phyloP scores from a whole-genome alignment of 2,329 filamentous ascomycete species.

The Hypocrella siamensis region DNA sequence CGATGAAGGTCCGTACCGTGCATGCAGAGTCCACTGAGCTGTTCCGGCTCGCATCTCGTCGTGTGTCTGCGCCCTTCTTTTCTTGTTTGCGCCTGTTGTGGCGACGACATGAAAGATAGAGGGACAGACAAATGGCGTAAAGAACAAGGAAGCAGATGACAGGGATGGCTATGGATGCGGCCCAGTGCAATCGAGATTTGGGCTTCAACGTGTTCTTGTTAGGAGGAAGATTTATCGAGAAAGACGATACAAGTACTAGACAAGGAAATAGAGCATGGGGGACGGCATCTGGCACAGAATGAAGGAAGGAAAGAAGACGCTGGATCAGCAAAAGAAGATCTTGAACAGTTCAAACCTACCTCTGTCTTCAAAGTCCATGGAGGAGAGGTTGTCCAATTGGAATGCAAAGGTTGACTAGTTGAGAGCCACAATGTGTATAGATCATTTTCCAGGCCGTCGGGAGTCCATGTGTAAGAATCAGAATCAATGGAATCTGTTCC shows the following conservation, averaged over 20 bases:
- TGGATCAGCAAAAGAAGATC: conserved; percentile 5
- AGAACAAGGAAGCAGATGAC: conserved; percentile 13
- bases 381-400: conserved; percentile 15
- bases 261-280: background rate
- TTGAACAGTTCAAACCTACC: background rate
- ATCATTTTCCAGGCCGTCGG: conserved; percentile 10
- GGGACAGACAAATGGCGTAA: conserved; percentile 13
- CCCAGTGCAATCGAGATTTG: conserved; percentile 9
- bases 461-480: conserved; percentile 13
- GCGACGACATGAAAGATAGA: conserved; percentile 13
- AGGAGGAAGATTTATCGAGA: background rate
- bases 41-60: conserved; percentile 7
- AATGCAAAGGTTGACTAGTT: conserved; percentile 7
- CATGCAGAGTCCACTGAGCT: conserved; percentile 10
- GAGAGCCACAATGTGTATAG: conserved; percentile 16
- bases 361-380: conserved; percentile 14
- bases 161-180: conserved; percentile 14
- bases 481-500: conserved; percentile 10
- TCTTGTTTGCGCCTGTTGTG: conserved; percentile 10
- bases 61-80: conserved; percentile 4
- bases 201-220: conserved; percentile 8
- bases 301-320: background rate
- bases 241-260: background rate
- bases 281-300: background rate
- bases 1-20: conserved; percentile 8